These are phyloP conservation scores for Keqinozyma sinolaborantium DNA, from an alignment of 1,139 yeast genomes.

Conservation along the genomic window DNA sequence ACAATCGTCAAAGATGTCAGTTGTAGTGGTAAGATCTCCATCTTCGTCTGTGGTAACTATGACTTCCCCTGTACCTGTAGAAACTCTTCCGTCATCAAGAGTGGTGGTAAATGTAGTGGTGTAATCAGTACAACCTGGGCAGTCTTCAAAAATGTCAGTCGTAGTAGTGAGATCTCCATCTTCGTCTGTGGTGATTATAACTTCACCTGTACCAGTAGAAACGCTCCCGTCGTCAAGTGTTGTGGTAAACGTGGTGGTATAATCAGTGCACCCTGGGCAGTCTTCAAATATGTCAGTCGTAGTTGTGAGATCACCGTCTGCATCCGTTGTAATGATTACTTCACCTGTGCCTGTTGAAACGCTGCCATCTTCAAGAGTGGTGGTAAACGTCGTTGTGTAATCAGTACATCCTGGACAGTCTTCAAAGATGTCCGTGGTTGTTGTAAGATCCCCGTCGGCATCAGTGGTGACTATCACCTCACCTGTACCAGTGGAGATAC, in stretches of 20 bases:
- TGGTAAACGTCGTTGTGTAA: slow-evolving; percentile 15
- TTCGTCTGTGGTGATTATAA: slow-evolving; percentile 9
- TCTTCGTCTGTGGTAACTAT: no score
- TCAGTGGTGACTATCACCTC: slow-evolving; percentile 11
- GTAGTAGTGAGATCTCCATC: slow-evolving; percentile 1
- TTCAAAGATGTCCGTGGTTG: slow-evolving; percentile 6
- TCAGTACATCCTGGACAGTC: slow-evolving; percentile 11
- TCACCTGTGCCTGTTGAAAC: slow-evolving; percentile 12
- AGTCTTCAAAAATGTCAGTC: slow-evolving; percentile 1
- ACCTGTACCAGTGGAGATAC: slow-evolving; percentile 13
- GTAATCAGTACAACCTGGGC: slow-evolving; percentile 7
- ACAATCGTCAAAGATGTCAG: slow-evolving; percentile 5
- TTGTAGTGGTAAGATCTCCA: slow-evolving; percentile 4
- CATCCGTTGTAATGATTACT: slow-evolving; percentile 9
- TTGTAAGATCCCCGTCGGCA: slow-evolving; percentile 6
- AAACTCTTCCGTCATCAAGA: slow-evolving; percentile 6
- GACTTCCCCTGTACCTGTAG: slow-evolving; percentile 7
- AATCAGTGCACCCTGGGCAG: slow-evolving; percentile 12
- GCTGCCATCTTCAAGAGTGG: slow-evolving; percentile 15
- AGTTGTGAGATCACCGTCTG: slow-evolving; percentile 7
- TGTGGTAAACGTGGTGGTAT: slow-evolving; percentile 14
- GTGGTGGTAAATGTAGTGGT: slow-evolving; percentile 9
- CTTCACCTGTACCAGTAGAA: slow-evolving; percentile 9
- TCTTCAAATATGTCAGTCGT: slow-evolving; percentile 3
- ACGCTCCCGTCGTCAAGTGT: slow-evolving; percentile 11